Evolutionary conservation across 192 early-diverging fungal genomes (phyloP), one percentile per base, ranked within the genome.

Genomic region (Backusella psychrophila): DNA sequence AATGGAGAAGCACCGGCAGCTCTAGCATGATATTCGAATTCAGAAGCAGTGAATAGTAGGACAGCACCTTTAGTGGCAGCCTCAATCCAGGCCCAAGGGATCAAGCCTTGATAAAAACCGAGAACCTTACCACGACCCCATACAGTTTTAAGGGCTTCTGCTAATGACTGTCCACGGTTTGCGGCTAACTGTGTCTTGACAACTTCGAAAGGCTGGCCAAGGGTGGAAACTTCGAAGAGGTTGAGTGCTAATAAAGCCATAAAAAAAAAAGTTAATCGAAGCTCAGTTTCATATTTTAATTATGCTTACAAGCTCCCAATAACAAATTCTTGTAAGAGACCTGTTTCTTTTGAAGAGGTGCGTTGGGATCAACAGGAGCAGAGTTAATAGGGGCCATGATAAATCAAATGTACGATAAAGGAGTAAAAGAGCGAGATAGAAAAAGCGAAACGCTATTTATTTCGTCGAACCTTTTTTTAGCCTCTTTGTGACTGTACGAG

Each of bases 201-300:
- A 29, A 98, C 97, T 86, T 98, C 96, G 83, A 98, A 98, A 39
- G 96, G 96, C 82, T 97, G 96, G 29, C 96, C 95, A 33, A 97
- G 90, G 7, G 96, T 96, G 26, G 93, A 93, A 31, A 94, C 93
- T 81, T 97, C 96, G 81, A 98, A 97, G 77, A 91, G 89, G 85
- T 94, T 92, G 80, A 94, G 71, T 17, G 42, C 85, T 86, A 73
- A 52, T 17, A 36, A 31, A 21, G 26, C 4, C 8, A 9, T 68
- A 11, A 52, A 56, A 29, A 29, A 52, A 21, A 6, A 66, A 15
- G 19, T 49, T 49, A 49, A 49, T n/a, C 34, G 19, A 69, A 39
- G n/a, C 29, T 38, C 26, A 71, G 26, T 52, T 34, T 21, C 29
- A n/a, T 41, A 21, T 26, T 41, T 17, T 69, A 19, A 34, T 74